Base-by-base conservation (phyloP, 1,139 yeast genomes). In the Geotrichum cucujoidarum region DNA sequence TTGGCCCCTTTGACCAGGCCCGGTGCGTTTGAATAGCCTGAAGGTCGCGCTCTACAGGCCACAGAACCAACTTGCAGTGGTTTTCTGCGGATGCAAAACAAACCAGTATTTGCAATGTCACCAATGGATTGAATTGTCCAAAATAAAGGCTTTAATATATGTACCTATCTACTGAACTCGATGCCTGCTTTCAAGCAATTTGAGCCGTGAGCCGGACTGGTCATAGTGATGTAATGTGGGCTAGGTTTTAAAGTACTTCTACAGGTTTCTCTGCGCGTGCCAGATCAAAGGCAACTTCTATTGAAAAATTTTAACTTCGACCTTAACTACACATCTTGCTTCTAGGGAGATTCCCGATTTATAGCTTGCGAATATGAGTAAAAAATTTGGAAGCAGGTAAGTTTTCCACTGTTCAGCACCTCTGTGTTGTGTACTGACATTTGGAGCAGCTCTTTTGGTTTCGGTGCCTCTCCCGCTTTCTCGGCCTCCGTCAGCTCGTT, bases 301-400 rank as follows among this genome's bases (percentile, higher is more conserved):
- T 5, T 6, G 16, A 24, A 22, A 32, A 41, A 32, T 31, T 32
- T 14, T 13, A 22, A 22, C 20, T 36, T 21, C 10, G 27, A 7
- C 20, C 40, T 22, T 34, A 10, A 6, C 27, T 6, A 34, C n/a
- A 20, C 21, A 20, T 5, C 24, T 20, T 6, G n/a, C n/a, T n/a
- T n/a, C n/a, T n/a, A n/a, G n/a, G n/a, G 27, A 24, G 6, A 24
- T 24, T 24, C 27, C 14, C 36, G 13, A 32, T 24, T 24, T 24
- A 24, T 24, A 24, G 8, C 8, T 6, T 6, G 27, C 27, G 27
- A 6, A 24, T 10, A 39, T 39, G 43, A 39, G 43, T 16, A 13
- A 20, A 4, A 38, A 38, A 17, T 38, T 44, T 38, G 47, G 47
- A 20, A 37, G 37, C 31, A 32, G 47, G 47, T 44, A 36, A 20